Evolutionary conservation across 331 rosid species (phyloP).

Genomic region (Stylosanthes scabra): DNA sequence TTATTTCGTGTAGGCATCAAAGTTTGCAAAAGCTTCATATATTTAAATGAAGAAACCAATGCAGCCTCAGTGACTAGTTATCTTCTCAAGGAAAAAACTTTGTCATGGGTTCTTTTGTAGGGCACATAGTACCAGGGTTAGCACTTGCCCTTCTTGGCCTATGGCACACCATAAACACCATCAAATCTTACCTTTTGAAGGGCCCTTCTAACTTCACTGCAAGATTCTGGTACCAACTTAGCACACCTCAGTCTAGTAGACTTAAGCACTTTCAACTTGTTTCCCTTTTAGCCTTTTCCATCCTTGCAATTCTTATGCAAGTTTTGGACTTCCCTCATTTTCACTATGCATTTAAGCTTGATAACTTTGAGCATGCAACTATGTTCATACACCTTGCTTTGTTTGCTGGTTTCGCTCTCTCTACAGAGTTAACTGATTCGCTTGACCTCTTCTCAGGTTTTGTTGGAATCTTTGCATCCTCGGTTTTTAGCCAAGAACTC

Average conservation of each 20-base stretch:
- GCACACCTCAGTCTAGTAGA: slow-evolving; percentile 42
- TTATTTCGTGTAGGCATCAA: slow-evolving; percentile 35
- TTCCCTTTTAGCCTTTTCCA: slow-evolving; percentile 67
- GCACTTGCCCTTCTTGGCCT: slow-evolving; percentile 78
- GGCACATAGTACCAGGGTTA: slow-evolving; percentile 76
- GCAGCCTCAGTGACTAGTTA: slow-evolving; percentile 30
- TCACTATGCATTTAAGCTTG: slow-evolving; percentile 63
- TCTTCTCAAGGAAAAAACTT: slow-evolving; percentile 33
- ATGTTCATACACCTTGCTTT: slow-evolving; percentile 89
- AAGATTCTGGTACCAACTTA: slow-evolving; percentile 73
- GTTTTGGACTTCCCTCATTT: slow-evolving; percentile 69
- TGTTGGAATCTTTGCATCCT: slow-evolving; percentile 68
- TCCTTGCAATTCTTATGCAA: slow-evolving; percentile 67
- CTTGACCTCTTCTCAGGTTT: slow-evolving; percentile 64
- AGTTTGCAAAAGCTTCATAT: slow-evolving; percentile 41
- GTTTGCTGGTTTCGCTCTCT: slow-evolving; percentile 79
- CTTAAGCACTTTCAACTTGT: slow-evolving; percentile 85
- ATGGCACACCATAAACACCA: slow-evolving; percentile 85
- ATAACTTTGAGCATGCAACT: slow-evolving; percentile 88
- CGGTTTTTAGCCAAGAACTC: slow-evolving; percentile 82
- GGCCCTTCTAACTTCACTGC: slow-evolving; percentile 69
- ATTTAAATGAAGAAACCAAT: slow-evolving; percentile 44
- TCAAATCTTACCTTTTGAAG: slow-evolving; percentile 66
- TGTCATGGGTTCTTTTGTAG: slow-evolving; percentile 70
- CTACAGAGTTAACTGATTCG: slow-evolving; percentile 63